Base-by-base conservation (phyloP, 345 rosid genomes). In the Salix suchowensis region DNA sequence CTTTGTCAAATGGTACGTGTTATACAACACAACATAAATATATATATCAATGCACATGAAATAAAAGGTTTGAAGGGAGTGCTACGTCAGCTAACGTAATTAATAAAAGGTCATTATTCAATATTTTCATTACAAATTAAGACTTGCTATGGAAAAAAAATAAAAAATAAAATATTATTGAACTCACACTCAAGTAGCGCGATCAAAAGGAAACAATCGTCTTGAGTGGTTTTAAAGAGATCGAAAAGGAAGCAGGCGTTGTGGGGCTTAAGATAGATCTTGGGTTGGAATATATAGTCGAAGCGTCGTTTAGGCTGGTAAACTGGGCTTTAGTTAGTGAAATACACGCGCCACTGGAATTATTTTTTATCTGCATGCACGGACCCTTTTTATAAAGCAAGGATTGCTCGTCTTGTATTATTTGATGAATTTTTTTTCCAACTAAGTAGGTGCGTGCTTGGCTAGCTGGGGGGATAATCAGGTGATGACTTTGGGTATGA, bases 261-360 rank as follows among this genome's bases (percentile, higher is more conserved):
- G 66, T 18, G 48, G 65, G 68, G 52, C 24, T 26, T 37, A 8
- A 23, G 8, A 26, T 19, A 26, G n/a, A 10, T 10, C 12, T 4
- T 10, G 46, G 58, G 34, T 9, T 9, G 78, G 50, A 58, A 69
- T 24, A 24, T 24, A 24, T 24, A 46, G 52, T 24, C 24, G 71
- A 76, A 80, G 78, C 73, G 71, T 24, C 79, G 82, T 68, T 82
- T 74, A 74, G 65, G 76, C 60, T 74, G 78, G 68, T 74, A 69
- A 74, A 12, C 74, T 80, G 79, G 54, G 75, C 26, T 26, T 26
- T 26, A 26, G 26, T 26, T 26, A 26, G 26, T 26, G 26, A 26
- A 26, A 26, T 26, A 26, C 26, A 26, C 36, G 36, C 36, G 36
- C 36, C 36, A 34, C 0, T 34, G 36, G 36, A 34, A 34, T 34